phyloP scores from a whole-genome alignment of 148 eudicot genomes.

The Amaranthus cruentus region DNA sequence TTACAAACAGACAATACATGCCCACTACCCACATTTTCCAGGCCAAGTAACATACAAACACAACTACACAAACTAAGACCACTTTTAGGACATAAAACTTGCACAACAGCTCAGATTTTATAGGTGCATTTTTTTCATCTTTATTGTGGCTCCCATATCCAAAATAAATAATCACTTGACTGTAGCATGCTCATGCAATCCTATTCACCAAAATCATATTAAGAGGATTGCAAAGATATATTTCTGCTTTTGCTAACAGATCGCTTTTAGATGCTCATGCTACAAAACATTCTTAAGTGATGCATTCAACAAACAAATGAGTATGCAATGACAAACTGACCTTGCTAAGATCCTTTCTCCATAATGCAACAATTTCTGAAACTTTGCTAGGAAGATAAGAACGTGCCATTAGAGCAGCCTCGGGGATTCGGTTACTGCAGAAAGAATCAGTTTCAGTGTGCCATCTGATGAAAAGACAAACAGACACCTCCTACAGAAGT shows the following conservation, averaged over 20 bases:
- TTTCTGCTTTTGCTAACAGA: neutral
- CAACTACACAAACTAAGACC: neutral
- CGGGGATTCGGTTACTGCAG: slow-evolving; percentile 93
- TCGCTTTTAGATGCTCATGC: neutral
- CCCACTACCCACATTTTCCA: neutral
- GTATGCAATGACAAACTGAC: slow-evolving; percentile 27
- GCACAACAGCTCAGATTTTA: neutral
- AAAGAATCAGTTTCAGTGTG: slow-evolving; percentile 20
- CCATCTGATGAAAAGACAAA: neutral
- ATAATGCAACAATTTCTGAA: slow-evolving; percentile 77
- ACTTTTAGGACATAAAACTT: neutral
- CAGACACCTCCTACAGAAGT: neutral
- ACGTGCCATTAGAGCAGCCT: slow-evolving; percentile 95
- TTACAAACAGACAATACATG: neutral
- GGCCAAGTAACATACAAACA: neutral
- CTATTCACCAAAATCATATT: neutral
- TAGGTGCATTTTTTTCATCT: neutral
- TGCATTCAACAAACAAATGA: slow-evolving; percentile 8
- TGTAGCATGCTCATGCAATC: neutral
- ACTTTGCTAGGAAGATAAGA: slow-evolving; percentile 98
- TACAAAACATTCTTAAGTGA: neutral
- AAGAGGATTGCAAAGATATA: neutral
- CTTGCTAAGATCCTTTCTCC: slow-evolving; percentile 95
- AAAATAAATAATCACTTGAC: neutral
- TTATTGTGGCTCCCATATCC: neutral